Evolutionary conservation across 805 yeast species (phyloP).

Genomic region (Candida nanaspora): DNA sequence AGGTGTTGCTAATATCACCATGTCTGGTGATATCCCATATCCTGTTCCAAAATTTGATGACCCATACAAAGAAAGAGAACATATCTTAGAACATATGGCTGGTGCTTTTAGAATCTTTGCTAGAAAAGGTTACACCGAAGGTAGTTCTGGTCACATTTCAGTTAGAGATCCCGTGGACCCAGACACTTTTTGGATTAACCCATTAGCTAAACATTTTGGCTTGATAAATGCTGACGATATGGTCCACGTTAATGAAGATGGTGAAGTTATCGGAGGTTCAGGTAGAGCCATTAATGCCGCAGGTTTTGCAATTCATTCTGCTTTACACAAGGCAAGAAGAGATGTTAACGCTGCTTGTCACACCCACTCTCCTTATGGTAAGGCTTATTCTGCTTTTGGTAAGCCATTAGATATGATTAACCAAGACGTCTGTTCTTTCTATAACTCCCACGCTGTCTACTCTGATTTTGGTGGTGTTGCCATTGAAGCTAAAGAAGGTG

Average conservation of each 20-base stretch:
- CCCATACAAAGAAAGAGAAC: slow-evolving; percentile 41
- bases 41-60: slow-evolving; percentile 46
- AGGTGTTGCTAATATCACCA: slow-evolving; percentile 57
- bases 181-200: slow-evolving; percentile 85
- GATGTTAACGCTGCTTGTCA: slow-evolving; percentile 70
- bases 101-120: slow-evolving; percentile 80
- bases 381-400: slow-evolving; percentile 60
- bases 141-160: slow-evolving; percentile 81
- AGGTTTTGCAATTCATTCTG: slow-evolving; percentile 66
- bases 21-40: slow-evolving; percentile 45
- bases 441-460: slow-evolving; percentile 61
- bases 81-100: slow-evolving; percentile 69
- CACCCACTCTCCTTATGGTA: slow-evolving; percentile 59
- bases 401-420: slow-evolving; percentile 68
- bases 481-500: slow-evolving; percentile 56
- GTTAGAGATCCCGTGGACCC: slow-evolving; percentile 78
- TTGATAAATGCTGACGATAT: slow-evolving; percentile 52
- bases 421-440: slow-evolving; percentile 69
- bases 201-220: slow-evolving; percentile 72
- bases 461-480: slow-evolving; percentile 75
- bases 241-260: slow-evolving; percentile 58
- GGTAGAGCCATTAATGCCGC: slow-evolving; percentile 53
- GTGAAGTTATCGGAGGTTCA: slow-evolving; percentile 56
- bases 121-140: slow-evolving; percentile 70
- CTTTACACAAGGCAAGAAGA: slow-evolving; percentile 59